Conservation (phyloP, 108 stramenopile genomes). For the Nannochloropsis granulata region DNA sequence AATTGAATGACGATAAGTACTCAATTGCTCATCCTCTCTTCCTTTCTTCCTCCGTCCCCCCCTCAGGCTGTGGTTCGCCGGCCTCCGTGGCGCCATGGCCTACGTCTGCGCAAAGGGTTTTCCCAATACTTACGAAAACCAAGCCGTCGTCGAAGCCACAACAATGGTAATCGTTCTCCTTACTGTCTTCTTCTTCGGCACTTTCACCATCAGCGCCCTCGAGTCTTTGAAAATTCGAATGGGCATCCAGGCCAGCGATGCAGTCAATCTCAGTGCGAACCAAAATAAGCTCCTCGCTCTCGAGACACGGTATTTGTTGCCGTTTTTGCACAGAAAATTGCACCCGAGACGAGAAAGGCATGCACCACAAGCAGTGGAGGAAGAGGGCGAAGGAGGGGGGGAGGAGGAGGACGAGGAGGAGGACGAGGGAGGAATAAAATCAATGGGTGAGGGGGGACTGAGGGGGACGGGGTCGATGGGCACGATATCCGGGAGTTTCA, state of each 20-base stretch:
- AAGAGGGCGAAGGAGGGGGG: too few relatives aligned
- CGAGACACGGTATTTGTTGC: neutral
- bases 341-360: too few relatives aligned
- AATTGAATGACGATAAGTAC: neutral
- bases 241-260: neutral
- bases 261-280: neutral
- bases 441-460: too few relatives aligned
- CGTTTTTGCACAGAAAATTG: neutral
- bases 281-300: neutral
- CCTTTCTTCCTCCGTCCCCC: neutral
- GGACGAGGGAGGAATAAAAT: too few relatives aligned
- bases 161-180: neutral
- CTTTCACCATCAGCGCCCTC: neutral
- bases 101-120: neutral
- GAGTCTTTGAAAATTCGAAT: neutral
- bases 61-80: slow-evolving; percentile 6
- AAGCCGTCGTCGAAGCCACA: neutral
- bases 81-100: slow-evolving; percentile 6
- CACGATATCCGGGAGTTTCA: too few relatives aligned
- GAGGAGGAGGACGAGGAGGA: too few relatives aligned
- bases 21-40: neutral
- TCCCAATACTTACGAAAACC: neutral
- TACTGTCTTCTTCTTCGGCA: neutral
- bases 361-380: too few relatives aligned
- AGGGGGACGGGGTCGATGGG: too few relatives aligned